phyloP scores from a whole-genome alignment of 208 protist species.

The Trypanosoma grayi region DNA sequence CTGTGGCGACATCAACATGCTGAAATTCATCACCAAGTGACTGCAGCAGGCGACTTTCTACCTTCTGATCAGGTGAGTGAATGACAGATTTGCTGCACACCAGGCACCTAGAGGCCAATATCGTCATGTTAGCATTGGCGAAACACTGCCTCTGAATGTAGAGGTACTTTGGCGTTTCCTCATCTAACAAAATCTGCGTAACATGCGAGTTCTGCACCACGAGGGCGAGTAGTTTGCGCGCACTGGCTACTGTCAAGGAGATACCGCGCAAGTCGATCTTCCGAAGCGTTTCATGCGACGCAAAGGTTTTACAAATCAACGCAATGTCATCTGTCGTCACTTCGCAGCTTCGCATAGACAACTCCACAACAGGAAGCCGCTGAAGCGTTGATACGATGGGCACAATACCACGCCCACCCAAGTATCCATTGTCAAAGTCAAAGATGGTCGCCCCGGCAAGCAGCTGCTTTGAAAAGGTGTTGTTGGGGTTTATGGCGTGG shows the following conservation, averaged over 20 bases:
- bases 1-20: conserved; percentile 14
- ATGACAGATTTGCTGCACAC: conserved; percentile 40
- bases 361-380: conserved; percentile 39
- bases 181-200: conserved; percentile 61
- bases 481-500: conserved; percentile 32
- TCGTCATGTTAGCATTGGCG: conserved; percentile 38
- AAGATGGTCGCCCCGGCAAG: conserved; percentile 41
- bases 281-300: conserved; percentile 52
- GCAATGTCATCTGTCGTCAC: conserved; percentile 50
- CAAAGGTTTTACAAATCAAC: conserved; percentile 47
- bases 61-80: conserved; percentile 12
- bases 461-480: conserved; percentile 67
- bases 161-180: conserved; percentile 56
- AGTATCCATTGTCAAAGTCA: conserved; percentile 78
- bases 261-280: conserved; percentile 78
- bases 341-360: conserved; percentile 49
- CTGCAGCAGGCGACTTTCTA: conserved; percentile 33
- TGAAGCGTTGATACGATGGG: conserved; percentile 70
- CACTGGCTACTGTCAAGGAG: conserved; percentile 37
- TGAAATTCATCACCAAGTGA: conserved; percentile 28
- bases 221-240: conserved; percentile 57
- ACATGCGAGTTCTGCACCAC: conserved; percentile 49
- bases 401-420: conserved; percentile 68
- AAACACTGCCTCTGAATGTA: conserved; percentile 67
- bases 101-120: conserved; percentile 42